Conservation (phyloP, 176 grass and related monocot species). For the Zoysia japonica region DNA sequence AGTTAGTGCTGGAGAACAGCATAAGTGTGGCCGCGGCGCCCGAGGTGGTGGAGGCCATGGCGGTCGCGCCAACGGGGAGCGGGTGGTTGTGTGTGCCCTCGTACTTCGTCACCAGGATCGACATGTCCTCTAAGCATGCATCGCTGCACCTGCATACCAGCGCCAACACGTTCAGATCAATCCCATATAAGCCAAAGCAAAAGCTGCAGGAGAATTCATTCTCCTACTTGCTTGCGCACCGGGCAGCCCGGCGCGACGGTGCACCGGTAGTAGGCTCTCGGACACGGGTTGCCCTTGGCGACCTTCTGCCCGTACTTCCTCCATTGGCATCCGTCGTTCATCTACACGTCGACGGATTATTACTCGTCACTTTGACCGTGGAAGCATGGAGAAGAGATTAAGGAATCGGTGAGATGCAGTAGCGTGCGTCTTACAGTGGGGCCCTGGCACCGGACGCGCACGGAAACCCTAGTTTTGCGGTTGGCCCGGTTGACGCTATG, state of each 20-base stretch:
- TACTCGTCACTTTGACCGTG: background rate
- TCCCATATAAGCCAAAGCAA: background rate
- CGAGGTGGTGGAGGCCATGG: conserved; percentile 83
- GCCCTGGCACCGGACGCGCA: conserved; percentile 87
- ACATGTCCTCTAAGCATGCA: conserved; percentile 95
- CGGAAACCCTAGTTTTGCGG: conserved; percentile 99
- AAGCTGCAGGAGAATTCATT: background rate
- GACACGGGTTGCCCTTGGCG: conserved; percentile 96
- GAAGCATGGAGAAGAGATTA: background rate
- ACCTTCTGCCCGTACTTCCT: conserved; percentile 97
- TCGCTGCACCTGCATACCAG: conserved; percentile 65
- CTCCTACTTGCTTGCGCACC: conserved; percentile 79
- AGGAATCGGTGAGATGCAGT: background rate
- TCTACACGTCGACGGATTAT: conserved; percentile 42
- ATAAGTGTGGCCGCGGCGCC: conserved; percentile 62
- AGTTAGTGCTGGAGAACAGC: conserved; percentile 67
- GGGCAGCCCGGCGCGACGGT: conserved; percentile 95
- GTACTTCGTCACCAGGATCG: conserved; percentile 94
- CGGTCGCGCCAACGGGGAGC: conserved; percentile 84
- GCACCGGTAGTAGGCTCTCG: conserved; percentile 91
- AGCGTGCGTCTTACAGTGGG: conserved; percentile 67
- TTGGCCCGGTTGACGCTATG: conserved; percentile 86
- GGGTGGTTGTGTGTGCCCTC: conserved; percentile 99
- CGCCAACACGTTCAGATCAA: conserved; percentile 26
- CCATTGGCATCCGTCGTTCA: conserved; percentile 99